Evolutionary conservation across 176 grass and related monocot genomes (phyloP), one percentile per base, ranked within the genome.

Genomic region (Aegilops tauschii): DNA sequence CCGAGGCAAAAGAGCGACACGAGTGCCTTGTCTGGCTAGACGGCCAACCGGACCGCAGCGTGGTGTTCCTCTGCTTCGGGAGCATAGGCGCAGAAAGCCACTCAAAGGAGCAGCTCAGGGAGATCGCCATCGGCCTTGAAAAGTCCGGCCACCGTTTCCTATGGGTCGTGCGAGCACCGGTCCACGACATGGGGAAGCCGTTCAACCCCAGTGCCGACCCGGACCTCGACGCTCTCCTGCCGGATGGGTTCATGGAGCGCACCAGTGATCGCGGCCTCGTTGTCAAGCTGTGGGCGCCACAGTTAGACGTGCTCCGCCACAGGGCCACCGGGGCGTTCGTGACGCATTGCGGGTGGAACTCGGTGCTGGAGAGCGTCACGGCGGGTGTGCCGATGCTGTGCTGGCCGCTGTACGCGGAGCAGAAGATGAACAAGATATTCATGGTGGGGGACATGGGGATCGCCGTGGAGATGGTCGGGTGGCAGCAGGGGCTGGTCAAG

Each of bases 271-370:
- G 47, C 1, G 92, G 92, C 4, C 64, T 91, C 21, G 69, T 94
- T 9, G 49, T 85, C 11, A 84, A 87, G 80, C 56, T 16, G 32
- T 94, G 92, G 92, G 89, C 80, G 44, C 92, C 90, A 30, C 93
- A 92, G 79, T 58, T 84, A 0, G 81, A 85, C 20, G 77, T 88
- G 62, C 82, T 92, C 4, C 13, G 18, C 4, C 90, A 91, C 54
- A 40, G 1, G n/a, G 84, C 83, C 0, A 69, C 78, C 1, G 80
- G 76, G 0, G 80, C 59, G 14, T 92, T 90, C 34, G 39, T 92
- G 63, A 89, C 69, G 1, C 90, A 92, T 18, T 89, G 90, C 12
- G 86, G 86, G 44, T 92, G 90, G 86, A 91, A 92, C 84, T 89
- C 90, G 4, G 16, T 13, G 0, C 9, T 86, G 50, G 90, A 88